These are phyloP conservation scores for Botrytis sinoallii DNA, from an alignment of 2,329 filamentous ascomycete genomes.

Conservation along the genomic window DNA sequence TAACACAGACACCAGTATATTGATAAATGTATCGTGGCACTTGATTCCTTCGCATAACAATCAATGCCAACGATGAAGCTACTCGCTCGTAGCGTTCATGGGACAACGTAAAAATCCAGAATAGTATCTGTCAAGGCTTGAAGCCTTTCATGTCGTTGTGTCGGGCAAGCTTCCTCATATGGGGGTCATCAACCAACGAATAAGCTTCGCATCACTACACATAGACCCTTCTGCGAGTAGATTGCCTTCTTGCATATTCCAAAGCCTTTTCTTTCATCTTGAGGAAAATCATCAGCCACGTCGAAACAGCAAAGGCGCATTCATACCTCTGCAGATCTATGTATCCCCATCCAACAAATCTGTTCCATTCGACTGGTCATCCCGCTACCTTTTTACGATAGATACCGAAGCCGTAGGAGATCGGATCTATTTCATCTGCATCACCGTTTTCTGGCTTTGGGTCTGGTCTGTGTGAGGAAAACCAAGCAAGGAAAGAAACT, in stretches of 20 bases:
- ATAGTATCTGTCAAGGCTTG: conserved; percentile 10
- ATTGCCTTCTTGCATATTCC: conserved; percentile 27
- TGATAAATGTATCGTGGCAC: conserved; percentile 19
- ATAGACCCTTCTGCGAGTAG: conserved; percentile 3
- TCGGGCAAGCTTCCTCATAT: not conserved
- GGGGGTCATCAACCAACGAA: conserved; percentile 1
- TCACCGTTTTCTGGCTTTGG: conserved; percentile 23
- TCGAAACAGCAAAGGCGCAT: conserved; percentile 15
- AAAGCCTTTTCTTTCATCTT: conserved; percentile 11
- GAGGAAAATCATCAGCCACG: conserved; percentile 18
- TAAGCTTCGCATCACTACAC: not conserved
- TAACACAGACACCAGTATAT: conserved; percentile 18
- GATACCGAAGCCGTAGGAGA: conserved; percentile 16
- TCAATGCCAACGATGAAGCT: conserved; percentile 16
- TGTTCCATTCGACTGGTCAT: conserved; percentile 22
- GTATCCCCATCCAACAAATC: conserved; percentile 22
- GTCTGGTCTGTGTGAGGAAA: conserved; percentile 14
- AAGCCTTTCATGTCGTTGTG: not conserved
- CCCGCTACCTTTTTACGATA: conserved; percentile 7
- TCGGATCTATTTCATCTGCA: conserved; percentile 28
- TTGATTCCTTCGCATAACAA: conserved; percentile 12
- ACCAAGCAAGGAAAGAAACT: conserved; percentile 15
- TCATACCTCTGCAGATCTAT: conserved; percentile 20
- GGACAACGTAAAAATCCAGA: conserved; percentile 1
- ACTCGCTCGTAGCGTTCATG: conserved; percentile 15